Evolutionary conservation across 768 basidiomycete species (phyloP).

Genomic region (Boletus pseudopeckii): DNA sequence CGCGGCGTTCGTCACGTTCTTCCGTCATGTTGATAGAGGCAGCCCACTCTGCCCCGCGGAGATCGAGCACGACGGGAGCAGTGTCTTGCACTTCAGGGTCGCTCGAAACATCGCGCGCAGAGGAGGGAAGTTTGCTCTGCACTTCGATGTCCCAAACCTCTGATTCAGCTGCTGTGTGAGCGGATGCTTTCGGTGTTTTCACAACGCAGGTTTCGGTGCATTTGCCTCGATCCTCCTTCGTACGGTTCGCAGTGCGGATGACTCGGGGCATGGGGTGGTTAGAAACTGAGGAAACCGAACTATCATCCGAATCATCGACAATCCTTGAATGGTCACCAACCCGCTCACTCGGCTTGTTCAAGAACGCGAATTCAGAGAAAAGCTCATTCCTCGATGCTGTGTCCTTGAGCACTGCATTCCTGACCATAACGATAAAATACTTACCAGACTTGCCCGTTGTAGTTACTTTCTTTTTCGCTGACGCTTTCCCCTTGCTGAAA

Average conservation of each 20-base stretch:
- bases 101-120: slow-evolving; percentile 14
- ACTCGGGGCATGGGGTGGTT: slow-evolving; percentile 15
- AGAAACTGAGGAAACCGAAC: slow-evolving; percentile 17
- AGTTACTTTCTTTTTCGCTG: slow-evolving; percentile 22
- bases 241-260: not conserved
- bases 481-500: slow-evolving; percentile 37
- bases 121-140: slow-evolving; percentile 29
- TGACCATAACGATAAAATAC: not conserved
- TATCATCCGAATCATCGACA: slow-evolving; percentile 2
- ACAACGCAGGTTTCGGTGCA: not conserved
- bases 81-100: slow-evolving; percentile 12
- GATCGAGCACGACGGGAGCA: slow-evolving; percentile 37
- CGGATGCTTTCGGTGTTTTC: not conserved
- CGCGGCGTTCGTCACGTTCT: not conserved
- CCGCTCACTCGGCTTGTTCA: slow-evolving; percentile 31
- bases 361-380: slow-evolving; percentile 50
- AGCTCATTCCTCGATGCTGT: slow-evolving; percentile 13
- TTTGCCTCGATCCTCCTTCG: not conserved
- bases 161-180: slow-evolving; percentile 31
- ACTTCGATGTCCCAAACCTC: slow-evolving; percentile 57
- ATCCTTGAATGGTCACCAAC: slow-evolving; percentile 4
- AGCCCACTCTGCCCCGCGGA: slow-evolving; percentile 31
- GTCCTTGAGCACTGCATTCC: not conserved
- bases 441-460: slow-evolving; percentile 15
- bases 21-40: slow-evolving; percentile 3